Evolutionary conservation across 306 rosid genomes (phyloP).

Genomic region (Cicer yamashitae): DNA sequence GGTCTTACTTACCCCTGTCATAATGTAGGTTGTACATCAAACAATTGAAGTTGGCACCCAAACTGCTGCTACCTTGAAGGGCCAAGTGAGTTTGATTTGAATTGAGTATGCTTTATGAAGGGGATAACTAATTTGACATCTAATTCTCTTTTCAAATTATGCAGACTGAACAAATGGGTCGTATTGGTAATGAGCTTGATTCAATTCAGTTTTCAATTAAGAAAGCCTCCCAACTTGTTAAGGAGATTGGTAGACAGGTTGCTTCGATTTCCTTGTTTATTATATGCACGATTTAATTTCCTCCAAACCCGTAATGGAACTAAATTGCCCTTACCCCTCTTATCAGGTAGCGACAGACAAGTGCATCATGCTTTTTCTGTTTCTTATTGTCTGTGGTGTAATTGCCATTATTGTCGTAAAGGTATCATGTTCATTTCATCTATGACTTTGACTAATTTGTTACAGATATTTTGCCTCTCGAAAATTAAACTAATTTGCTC

Average conservation of each 20-base stretch:
- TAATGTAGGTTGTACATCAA: constrained; percentile 81
- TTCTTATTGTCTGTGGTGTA: constrained; percentile 91
- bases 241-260: constrained; percentile 99
- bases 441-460: constrained; percentile 16
- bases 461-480: not conserved
- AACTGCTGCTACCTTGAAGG: constrained; percentile 88
- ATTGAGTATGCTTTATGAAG: constrained; percentile 15
- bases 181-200: constrained; percentile 94
- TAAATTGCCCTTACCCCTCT: constrained; percentile 12
- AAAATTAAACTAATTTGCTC: constrained; percentile 10
- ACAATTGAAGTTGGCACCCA: constrained; percentile 96
- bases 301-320: constrained; percentile 35
- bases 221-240: constrained; percentile 98
- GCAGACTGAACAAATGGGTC: constrained; percentile 99
- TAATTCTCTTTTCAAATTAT: constrained; percentile 35
- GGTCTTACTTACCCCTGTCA: constrained; percentile 42
- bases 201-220: constrained; percentile 96
- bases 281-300: constrained; percentile 12
- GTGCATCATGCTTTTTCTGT: constrained; percentile 95
- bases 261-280: constrained; percentile 33
- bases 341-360: constrained; percentile 96
- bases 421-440: constrained; percentile 58
- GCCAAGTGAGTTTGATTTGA: constrained; percentile 75
- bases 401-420: constrained; percentile 93
- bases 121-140: constrained; percentile 45